These are phyloP conservation scores for Aspergillus oerlinghausenensis DNA, from an alignment of 2,329 filamentous ascomycete genomes.

Conservation along the genomic window DNA sequence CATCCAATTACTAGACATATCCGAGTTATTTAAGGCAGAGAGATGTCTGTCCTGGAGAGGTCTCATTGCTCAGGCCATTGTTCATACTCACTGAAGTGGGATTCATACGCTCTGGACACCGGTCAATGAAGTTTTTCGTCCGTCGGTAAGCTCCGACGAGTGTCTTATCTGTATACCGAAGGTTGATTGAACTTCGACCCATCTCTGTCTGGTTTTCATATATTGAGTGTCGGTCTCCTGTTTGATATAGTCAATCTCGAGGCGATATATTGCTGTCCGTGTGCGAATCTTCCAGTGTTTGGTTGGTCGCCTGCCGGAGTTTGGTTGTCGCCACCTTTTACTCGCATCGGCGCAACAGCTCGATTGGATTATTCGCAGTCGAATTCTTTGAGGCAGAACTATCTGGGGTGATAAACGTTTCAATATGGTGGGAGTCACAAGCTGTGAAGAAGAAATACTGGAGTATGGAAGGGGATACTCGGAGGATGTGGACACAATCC, in stretches of 20 bases:
- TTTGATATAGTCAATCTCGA: not conserved
- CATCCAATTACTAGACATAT: not conserved
- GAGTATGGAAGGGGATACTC: slow-evolving; percentile 34
- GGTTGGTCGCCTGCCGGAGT: not conserved
- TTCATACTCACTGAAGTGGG: not conserved
- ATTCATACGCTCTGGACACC: not conserved
- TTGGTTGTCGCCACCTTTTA: slow-evolving; percentile 1
- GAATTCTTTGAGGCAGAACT: not conserved
- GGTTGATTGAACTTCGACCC: not conserved
- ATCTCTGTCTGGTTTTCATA: not conserved
- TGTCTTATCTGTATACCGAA: not conserved
- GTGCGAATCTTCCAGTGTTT: not conserved
- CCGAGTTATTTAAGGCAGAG: not conserved
- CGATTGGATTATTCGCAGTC: not conserved
- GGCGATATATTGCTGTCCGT: not conserved
- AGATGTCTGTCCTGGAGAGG: not conserved
- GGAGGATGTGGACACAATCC: slow-evolving; percentile 45
- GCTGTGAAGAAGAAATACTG: not conserved
- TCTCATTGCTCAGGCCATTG: not conserved
- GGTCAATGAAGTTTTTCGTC: not conserved
- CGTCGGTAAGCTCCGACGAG: slow-evolving; percentile 22
- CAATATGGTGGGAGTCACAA: slow-evolving; percentile 2
- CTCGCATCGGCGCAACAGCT: not conserved
- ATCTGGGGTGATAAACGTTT: not conserved
- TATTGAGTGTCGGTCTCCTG: not conserved